Percentiles rank a stretch among this genome's conserved stretches.
phyloP scores from a whole-genome alignment of 176 grass and related monocot genomes.

The Olyra latifolia region DNA sequence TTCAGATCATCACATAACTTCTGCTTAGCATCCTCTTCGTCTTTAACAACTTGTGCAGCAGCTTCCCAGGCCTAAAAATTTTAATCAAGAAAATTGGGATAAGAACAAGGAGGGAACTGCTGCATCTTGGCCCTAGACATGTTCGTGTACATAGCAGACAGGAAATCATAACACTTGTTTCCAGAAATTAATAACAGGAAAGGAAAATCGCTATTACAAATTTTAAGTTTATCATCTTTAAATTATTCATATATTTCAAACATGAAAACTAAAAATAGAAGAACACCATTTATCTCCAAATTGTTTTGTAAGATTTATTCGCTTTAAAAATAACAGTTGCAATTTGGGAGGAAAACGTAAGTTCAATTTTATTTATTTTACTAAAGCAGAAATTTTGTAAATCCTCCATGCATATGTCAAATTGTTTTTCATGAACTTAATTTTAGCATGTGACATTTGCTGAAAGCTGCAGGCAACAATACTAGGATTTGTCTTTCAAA shows the following conservation, averaged over 20 bases:
- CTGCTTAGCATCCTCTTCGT: slow-evolving; percentile 82
- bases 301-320: not conserved
- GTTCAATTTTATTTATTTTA: not conserved
- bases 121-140: not conserved
- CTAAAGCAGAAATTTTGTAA: not conserved
- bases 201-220: not conserved
- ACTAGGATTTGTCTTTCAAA: not conserved
- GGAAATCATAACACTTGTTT: not conserved
- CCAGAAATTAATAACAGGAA: not conserved
- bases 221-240: not conserved
- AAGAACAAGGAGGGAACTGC: not conserved
- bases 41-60: slow-evolving; percentile 71
- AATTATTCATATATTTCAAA: not conserved
- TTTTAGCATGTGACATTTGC: not conserved
- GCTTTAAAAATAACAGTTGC: not conserved
- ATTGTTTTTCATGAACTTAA: not conserved
- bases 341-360: not conserved
- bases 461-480: not conserved
- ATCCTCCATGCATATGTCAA: not conserved
- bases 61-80: slow-evolving; percentile 76
- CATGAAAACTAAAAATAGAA: not conserved
- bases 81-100: not conserved
- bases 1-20: slow-evolving; percentile 87
- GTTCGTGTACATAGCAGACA: not conserved
- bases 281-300: not conserved